Base-by-base conservation (phyloP, 495 filamentous ascomycete species). In the Hamigera avellanea region DNA sequence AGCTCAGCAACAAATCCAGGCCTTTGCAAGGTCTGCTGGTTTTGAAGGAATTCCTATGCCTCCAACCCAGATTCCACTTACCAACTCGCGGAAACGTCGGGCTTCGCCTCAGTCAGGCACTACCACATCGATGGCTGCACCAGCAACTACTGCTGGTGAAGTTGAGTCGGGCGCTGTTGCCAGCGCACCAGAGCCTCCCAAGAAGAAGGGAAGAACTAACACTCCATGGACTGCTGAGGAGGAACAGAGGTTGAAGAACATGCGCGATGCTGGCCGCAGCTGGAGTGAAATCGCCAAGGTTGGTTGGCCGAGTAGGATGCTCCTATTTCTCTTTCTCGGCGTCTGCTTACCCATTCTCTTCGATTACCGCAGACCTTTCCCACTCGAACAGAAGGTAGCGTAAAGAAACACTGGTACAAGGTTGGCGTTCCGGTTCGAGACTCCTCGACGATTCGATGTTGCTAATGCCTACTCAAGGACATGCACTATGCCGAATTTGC, bases 331-430 rank as follows among this genome's bases (percentile, higher is more conserved):
- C 30, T 32, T 30, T 28, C 38, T 49, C n/a, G 35, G 35, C 9
- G 21, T 19, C 61, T 65, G 36, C 16, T 30, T 26, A 36, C n/a
- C 9, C 21, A 23, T 23, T 23, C 4, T 23, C 21, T 23, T 23
- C n/a, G 62, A 45, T 33, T 35, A 37, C 49, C 26, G 27, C 51
- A 93, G 85, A 87, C 81, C 8, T 98, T 98, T 59, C 91, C 91
- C 12, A 76, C 73, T 13, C 71, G 91, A 45, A 98, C 91, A 15
- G 91, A 98, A 58, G 91, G 91, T 13, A 94, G 86, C 50, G 91
- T 98, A 8, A 98, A 98, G 71, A 98, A 98, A 65, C 91, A 98
- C 58, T 98, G 91, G 91, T 98, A 98, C 57, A 98, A 98, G 73
- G 87, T 88, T 69, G 35, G 64, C 49, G 14, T 30, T 33, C 12